Evolutionary conservation across 1,139 yeast species (phyloP), one percentile per base, ranked within the genome.

Genomic region (Hansenula sp.): DNA sequence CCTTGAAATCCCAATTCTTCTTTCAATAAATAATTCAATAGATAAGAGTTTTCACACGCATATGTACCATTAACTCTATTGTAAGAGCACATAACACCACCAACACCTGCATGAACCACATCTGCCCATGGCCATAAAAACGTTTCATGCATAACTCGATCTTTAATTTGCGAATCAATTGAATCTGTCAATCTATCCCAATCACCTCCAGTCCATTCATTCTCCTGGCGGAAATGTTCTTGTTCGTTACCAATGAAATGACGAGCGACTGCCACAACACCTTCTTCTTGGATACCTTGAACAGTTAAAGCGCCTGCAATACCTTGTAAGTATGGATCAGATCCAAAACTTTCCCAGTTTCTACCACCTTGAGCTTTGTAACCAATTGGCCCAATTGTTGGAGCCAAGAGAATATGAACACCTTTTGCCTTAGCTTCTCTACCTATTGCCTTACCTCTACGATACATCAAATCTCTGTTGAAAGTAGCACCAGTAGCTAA

Each of bases 101-200:
- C 83, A 25, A 66, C 80, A 13, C 83, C 83, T 10, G 84, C 79
- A 43, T 72, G 68, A 29, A 79, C 66, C 35, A 75, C 73, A 53
- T 79, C 82, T 20, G 82, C 82, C 64, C 78, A 80, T 6, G 86
- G 87, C 83, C 84, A 77, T 40, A 77, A 59, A 54, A 73, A 79
- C 2, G 78, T 56, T 52, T 79, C 86, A 53, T 78, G 85, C 73
- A 80, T 68, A 1, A 79, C 74, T 30, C 82, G 60, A 55, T 79
- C 86, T 38, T 78, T 82, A 37, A 79, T 71, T 47, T 77, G 76
- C 17, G 79, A 60, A 47, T 75, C 69, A 16, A 73, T 59, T 2
- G 76, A 67, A 6, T 53, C 54, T 24, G 62, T 53, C 27, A 73
- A 52, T 18, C 60, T 52, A 39, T 61, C 73, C 76, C 73, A 69